Evolutionary conservation across 2,329 filamentous ascomycete genomes (phyloP), one percentile per base, ranked within the genome.

Genomic region (Fusarium oligoseptatum): DNA sequence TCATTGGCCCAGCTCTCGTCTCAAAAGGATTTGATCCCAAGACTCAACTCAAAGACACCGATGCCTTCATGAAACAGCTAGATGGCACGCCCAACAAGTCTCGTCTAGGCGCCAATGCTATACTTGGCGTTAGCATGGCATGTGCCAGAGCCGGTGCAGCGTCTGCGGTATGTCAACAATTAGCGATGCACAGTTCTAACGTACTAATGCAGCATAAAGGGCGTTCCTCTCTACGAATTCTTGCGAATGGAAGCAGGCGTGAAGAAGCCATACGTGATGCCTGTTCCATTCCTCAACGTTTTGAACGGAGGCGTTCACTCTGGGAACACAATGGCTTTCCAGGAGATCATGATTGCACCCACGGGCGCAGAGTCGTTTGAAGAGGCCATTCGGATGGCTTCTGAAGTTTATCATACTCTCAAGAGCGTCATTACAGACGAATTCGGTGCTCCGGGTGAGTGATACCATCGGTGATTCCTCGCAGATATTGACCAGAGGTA

Each of bases 71-170:
- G 56, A 58, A 20, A 6, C 5, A 58, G 10, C 56, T 58, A 2
- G 56, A 58, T n/a, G 36, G 36, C 2, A 58, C 56, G 14, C 22
- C 56, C 17, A 24, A 41, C 36, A 58, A 58, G 56, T 58, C 56
- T 12, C 36, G 56, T 14, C 56, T 58, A 9, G 56, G 56, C 10
- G 36, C 56, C 34, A 58, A 41, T 20, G 36, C 56, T 10, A 58
- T 58, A 20, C 56, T 58, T 4, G 36, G 56, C 3, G 11, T 58
- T 10, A 41, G 56, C 22, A 41, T 58, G 56, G 56, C 56, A n/a
- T 58, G 56, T 27, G 56, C 56, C 56, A 58, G 56, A 9, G 56
- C 56, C 7, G 56, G 55, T 14, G 55, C 55, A n/a, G 55, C 36
- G n/a, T 36, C 55, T 10, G 34, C 55, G 10, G 55, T 58, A 58